Percentiles rank a stretch among this genome's conserved stretches.
Conservation (phyloP, 2,329 filamentous ascomycete genomes). For the Exophiala sideris region DNA sequence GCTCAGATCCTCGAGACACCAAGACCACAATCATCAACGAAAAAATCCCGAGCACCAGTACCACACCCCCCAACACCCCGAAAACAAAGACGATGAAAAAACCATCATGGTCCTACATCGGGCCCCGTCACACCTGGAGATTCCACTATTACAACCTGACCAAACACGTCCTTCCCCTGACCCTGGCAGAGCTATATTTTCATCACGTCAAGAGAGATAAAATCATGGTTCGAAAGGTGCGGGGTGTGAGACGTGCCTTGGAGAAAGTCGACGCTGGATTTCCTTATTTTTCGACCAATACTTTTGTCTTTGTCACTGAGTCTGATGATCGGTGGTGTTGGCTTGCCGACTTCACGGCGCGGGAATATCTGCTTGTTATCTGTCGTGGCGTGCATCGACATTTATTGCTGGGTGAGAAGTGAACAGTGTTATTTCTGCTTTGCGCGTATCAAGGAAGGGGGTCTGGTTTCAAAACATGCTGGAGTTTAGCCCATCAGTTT, state of each 20-base stretch:
- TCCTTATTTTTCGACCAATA: constrained; percentile 4
- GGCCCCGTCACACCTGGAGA: not conserved
- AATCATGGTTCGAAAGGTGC: not conserved
- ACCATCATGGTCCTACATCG: not conserved
- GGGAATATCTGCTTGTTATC: not conserved
- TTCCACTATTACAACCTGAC: constrained; percentile 3
- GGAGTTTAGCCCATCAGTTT: too few species aligned
- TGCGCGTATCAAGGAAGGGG: too few species aligned
- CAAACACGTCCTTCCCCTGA: constrained; percentile 1
- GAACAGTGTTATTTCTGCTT: too few species aligned
- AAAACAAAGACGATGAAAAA: not conserved
- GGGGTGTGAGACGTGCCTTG: not conserved
- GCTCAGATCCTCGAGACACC: too few species aligned
- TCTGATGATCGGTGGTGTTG: not conserved
- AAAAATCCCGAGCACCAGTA: not conserved
- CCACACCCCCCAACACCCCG: too few species aligned
- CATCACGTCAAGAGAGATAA: not conserved
- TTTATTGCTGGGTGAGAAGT: not conserved
- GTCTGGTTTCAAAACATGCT: too few species aligned
- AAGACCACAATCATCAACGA: not conserved
- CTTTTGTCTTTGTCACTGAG: constrained; percentile 7
- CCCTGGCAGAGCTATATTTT: not conserved
- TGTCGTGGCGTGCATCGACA: constrained; percentile 1
- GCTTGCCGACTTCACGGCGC: not conserved
- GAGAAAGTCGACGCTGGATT: constrained; percentile 6